Percentiles rank a stretch among this genome's conserved stretches.
Conservation (phyloP, 2,329 filamentous ascomycete species). For the Penicillium sp. region DNA sequence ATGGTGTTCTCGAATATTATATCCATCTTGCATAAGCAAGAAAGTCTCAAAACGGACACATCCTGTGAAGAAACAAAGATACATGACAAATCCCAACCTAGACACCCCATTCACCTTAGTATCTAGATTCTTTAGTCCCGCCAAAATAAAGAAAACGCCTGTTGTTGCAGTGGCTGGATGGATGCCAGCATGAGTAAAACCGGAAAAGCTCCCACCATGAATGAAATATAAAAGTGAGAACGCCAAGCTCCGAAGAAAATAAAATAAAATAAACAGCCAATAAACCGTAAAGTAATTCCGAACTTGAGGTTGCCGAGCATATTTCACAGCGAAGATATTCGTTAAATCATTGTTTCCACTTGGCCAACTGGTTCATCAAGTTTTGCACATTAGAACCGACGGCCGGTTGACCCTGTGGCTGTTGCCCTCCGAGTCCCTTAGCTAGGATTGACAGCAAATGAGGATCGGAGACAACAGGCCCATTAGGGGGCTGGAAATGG, state of each 20-base stretch:
- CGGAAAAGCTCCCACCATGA: constrained; percentile 4
- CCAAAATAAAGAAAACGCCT: constrained; percentile 14
- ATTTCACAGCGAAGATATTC: constrained; percentile 15
- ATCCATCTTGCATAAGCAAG: constrained; percentile 11
- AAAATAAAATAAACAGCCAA: constrained; percentile 21
- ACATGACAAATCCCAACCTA: constrained; percentile 14
- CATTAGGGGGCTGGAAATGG: constrained; percentile 28
- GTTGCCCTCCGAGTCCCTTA: constrained; percentile 38
- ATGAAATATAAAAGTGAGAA: constrained; percentile 10
- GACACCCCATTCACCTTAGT: constrained; percentile 13
- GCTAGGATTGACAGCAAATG: constrained; percentile 40
- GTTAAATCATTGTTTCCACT: constrained; percentile 46
- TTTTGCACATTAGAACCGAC: constrained; percentile 46
- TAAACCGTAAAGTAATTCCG: constrained; percentile 8
- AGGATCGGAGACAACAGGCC: constrained; percentile 33
- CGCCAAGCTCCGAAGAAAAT: constrained; percentile 19
- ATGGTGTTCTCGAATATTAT: no score
- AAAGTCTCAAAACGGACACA: constrained; percentile 6
- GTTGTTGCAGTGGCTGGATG: constrained; percentile 16
- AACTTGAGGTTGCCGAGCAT: not conserved
- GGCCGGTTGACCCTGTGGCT: constrained; percentile 35
- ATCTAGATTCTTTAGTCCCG: constrained; percentile 19
- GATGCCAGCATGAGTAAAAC: constrained; percentile 16
- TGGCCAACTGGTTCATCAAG: constrained; percentile 48
- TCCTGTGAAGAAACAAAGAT: constrained; percentile 4